These are phyloP conservation scores for Sphaerostilbella broomeana DNA, from an alignment of 2,329 filamentous ascomycete genomes.

Conservation along the genomic window DNA sequence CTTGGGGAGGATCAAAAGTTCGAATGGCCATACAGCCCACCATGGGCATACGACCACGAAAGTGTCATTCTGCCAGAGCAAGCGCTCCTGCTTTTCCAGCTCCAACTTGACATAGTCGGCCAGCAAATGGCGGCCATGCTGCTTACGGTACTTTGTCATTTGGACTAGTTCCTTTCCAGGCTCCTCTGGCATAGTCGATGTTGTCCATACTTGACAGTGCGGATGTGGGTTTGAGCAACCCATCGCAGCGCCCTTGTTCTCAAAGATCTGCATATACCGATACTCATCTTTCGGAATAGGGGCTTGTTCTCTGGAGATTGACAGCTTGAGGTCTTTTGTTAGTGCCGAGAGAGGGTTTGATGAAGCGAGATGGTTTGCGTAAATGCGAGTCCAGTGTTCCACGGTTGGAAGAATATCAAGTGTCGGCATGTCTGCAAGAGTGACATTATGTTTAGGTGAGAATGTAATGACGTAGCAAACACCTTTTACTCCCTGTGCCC, in stretches of 20 bases:
- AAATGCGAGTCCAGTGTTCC: conserved; percentile 86
- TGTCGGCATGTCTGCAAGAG: conserved; percentile 80
- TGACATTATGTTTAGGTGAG: conserved; percentile 82
- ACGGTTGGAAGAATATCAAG: conserved; percentile 75
- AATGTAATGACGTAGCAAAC: conserved; percentile 98
- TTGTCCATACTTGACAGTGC: conserved; percentile 95
- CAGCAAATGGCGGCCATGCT: conserved; percentile 70
- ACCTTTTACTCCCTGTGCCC: conserved; percentile 79
- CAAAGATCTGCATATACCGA: conserved; percentile 98
- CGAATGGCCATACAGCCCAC: conserved; percentile 98
- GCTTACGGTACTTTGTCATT: conserved; percentile 67
- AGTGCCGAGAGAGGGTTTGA: conserved; percentile 53
- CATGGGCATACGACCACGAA: conserved; percentile 91
- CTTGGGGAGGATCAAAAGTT: conserved; percentile 83
- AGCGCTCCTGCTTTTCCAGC: conserved; percentile 70
- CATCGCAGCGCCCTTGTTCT: conserved; percentile 98
- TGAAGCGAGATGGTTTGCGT: conserved; percentile 71
- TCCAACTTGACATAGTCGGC: conserved; percentile 84
- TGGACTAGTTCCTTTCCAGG: conserved; percentile 72
- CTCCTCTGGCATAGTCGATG: conserved; percentile 84
- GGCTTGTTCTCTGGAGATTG: conserved; percentile 30
- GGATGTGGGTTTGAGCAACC: conserved; percentile 98
- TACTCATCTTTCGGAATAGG: conserved; percentile 64
- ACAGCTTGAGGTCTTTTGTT: conserved; percentile 35
- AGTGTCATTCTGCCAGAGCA: conserved; percentile 78